Percentiles rank a stretch among this genome's conserved stretches.
Conservation (phyloP, 2,329 filamentous ascomycete genomes). For the Mycosphaerelloides madeirae region DNA sequence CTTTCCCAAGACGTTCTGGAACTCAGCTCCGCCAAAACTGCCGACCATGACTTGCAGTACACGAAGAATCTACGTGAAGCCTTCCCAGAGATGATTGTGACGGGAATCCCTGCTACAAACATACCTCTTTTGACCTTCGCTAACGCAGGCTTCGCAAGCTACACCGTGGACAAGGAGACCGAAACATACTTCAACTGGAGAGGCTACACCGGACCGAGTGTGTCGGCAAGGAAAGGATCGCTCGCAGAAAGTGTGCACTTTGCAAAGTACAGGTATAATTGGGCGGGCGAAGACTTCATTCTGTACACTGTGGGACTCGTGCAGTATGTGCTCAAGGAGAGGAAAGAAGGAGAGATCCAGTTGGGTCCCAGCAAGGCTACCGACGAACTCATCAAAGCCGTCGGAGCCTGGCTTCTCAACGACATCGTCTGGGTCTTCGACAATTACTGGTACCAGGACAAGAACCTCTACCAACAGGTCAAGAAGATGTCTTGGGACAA, state of each 20-base stretch:
- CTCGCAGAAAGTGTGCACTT: slow-evolving; percentile 38
- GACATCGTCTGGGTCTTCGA: slow-evolving; percentile 43
- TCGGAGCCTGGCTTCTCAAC: slow-evolving; percentile 25
- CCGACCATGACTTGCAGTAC: slow-evolving; percentile 39
- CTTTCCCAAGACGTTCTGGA: slow-evolving; percentile 36
- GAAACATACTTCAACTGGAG: slow-evolving; percentile 37
- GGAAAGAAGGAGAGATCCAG: slow-evolving; percentile 29
- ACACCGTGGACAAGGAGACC: slow-evolving; percentile 34
- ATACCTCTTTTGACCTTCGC: slow-evolving; percentile 40
- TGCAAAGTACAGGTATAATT: slow-evolving; percentile 38
- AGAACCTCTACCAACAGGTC: slow-evolving; percentile 37
- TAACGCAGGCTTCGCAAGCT: slow-evolving; percentile 37
- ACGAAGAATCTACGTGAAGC: slow-evolving; percentile 33
- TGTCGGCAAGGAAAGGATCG: slow-evolving; percentile 28
- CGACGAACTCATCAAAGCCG: slow-evolving; percentile 36
- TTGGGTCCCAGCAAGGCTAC: slow-evolving; percentile 34
- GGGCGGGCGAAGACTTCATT: slow-evolving; percentile 37
- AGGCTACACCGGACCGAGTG: slow-evolving; percentile 31
- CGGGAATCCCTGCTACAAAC: slow-evolving; percentile 35
- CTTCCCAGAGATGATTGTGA: slow-evolving; percentile 37
- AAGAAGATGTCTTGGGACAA: slow-evolving; percentile 42
- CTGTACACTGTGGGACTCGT: slow-evolving; percentile 35
- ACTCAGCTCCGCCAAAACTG: slow-evolving; percentile 33
- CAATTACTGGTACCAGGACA: slow-evolving; percentile 38
- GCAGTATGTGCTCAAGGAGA: slow-evolving; percentile 41